phyloP scores from a whole-genome alignment of 2,329 filamentous ascomycete species.

The Sordariomycetes sp. region DNA sequence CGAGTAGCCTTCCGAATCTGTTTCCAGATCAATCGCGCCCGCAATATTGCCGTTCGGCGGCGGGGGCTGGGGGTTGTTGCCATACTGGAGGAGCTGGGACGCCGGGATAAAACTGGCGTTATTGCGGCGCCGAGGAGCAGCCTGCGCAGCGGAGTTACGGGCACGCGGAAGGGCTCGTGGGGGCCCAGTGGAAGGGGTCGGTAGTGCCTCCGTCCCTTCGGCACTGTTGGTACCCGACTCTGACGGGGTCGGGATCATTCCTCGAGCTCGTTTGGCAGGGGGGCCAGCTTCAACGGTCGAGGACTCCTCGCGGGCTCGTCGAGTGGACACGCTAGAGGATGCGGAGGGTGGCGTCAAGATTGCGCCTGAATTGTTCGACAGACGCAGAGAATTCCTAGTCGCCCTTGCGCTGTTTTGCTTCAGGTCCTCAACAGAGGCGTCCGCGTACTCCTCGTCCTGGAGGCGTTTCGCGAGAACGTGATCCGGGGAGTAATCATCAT shows the following conservation, averaged over 20 bases:
- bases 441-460: constrained; percentile 20
- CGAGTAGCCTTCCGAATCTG: neutral
- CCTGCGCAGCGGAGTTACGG: neutral
- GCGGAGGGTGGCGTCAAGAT: constrained; percentile 1
- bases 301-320: neutral
- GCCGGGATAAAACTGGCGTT: neutral
- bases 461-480: constrained; percentile 20
- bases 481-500: constrained; percentile 15
- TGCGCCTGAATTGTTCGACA: constrained; percentile 12
- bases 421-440: constrained; percentile 3
- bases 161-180: neutral
- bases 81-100: neutral
- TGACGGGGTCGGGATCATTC: neutral
- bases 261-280: neutral
- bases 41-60: neutral
- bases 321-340: neutral
- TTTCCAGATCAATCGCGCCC: neutral
- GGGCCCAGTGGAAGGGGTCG: neutral
- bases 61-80: neutral
- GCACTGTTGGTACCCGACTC: neutral
- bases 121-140: neutral
- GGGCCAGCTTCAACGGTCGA: neutral
- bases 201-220: neutral
- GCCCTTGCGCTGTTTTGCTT: neutral
- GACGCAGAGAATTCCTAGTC: constrained; percentile 9